phyloP scores from a whole-genome alignment of 352 stramenopile species.

The Phytophthora pisi region DNA sequence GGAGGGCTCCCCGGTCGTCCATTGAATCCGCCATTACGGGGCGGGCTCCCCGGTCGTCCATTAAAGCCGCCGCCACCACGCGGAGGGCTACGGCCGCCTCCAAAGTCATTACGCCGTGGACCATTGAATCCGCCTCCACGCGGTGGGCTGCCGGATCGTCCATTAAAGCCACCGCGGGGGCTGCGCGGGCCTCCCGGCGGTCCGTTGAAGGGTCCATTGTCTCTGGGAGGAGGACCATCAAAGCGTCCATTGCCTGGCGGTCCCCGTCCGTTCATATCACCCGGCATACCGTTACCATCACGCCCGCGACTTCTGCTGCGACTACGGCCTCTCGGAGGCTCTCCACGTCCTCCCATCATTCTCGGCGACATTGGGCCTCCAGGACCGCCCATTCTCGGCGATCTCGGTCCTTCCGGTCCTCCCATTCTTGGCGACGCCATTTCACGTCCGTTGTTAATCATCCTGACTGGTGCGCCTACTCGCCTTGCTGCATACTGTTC shows the following conservation, averaged over 20 bases:
- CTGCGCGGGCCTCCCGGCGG: not conserved
- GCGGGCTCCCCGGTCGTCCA: conserved; percentile 21
- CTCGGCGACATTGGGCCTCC: not conserved
- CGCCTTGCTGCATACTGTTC: conserved; percentile 41
- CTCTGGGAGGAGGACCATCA: conserved; percentile 22
- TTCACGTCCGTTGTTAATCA: conserved; percentile 39
- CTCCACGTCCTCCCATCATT: conserved; percentile 7
- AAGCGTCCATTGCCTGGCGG: conserved; percentile 37
- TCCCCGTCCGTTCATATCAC: conserved; percentile 31
- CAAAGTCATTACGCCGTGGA: conserved; percentile 3
- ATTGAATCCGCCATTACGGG: not conserved
- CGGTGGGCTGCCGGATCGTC: conserved; percentile 11
- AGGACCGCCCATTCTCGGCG: conserved; percentile 24
- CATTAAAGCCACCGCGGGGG: not conserved
- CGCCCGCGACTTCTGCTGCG: conserved; percentile 48
- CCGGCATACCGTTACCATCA: conserved; percentile 33
- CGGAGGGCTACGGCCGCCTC: conserved; percentile 6
- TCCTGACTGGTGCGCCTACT: conserved; percentile 20
- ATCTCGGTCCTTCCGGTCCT: conserved; percentile 10
- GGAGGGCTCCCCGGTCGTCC: conserved; percentile 17
- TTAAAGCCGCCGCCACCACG: conserved; percentile 17
- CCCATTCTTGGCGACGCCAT: conserved; percentile 35
- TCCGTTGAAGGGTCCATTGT: conserved; percentile 28
- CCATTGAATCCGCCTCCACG: conserved; percentile 6
- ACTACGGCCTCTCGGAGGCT: conserved; percentile 23